Conservation (phyloP, 495 filamentous ascomycete genomes). For the Echria macrotheca region DNA sequence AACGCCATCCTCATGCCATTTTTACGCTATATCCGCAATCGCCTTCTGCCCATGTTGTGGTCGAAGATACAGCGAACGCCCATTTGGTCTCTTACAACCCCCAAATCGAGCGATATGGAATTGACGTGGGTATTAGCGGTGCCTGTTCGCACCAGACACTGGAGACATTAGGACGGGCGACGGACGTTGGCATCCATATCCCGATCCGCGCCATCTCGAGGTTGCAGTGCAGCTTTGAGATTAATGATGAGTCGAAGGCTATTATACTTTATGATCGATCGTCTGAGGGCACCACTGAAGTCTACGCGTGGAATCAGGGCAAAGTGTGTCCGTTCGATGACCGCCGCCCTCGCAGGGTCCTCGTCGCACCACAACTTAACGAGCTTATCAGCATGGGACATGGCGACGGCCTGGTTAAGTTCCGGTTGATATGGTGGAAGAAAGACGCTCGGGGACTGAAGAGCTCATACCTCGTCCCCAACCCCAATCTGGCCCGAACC, state of each 20-base stretch:
- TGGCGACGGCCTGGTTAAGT: background rate
- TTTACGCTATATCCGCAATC: background rate
- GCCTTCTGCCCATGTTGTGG: background rate
- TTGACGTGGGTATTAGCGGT: background rate
- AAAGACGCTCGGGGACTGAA: background rate
- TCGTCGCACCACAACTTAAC: background rate
- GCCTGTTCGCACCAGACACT: background rate
- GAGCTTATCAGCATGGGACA: background rate
- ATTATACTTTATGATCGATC: background rate
- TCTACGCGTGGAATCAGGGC: background rate
- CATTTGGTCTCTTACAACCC: background rate
- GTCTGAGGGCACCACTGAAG: background rate
- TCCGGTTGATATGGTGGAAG: background rate
- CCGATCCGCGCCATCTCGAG: background rate
- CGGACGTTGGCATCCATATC: background rate
- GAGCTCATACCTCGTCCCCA: background rate
- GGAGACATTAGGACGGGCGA: background rate
- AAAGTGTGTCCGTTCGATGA: background rate
- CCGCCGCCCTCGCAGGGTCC: background rate
- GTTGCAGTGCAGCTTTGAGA: conserved; percentile 1
- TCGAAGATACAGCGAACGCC: background rate
- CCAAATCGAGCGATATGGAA: background rate
- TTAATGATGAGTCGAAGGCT: background rate
- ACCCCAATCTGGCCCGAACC: background rate
- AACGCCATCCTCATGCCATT: background rate